A percentile compares a stretch with the other conserved stretches of the same genome.
phyloP scores from a whole-genome alignment of 2,329 filamentous ascomycete species.

The Dactylellina leptospora region DNA sequence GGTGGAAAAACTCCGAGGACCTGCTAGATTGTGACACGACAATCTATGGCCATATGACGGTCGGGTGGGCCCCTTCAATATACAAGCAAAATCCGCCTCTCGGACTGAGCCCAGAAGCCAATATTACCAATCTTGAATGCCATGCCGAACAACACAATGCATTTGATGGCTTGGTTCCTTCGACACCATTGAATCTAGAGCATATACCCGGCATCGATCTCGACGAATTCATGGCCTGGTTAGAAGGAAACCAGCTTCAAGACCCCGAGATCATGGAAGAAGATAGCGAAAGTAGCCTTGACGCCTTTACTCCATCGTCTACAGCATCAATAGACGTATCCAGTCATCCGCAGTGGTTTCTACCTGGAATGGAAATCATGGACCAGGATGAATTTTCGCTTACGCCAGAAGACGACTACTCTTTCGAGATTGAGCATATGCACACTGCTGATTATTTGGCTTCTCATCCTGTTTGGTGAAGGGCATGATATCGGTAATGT shows the following conservation, averaged over 20 bases:
- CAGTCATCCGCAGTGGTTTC: neutral
- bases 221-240: conserved; percentile 4
- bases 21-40: neutral
- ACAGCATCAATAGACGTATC: neutral
- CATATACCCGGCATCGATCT: neutral
- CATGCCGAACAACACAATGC: too few species aligned
- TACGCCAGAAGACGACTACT: too few species aligned
- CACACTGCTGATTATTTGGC: neutral
- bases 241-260: neutral
- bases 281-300: neutral
- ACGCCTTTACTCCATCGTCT: neutral
- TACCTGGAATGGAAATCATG: too few species aligned
- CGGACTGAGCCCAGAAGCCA: too few species aligned
- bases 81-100: neutral
- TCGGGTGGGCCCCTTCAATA: neutral
- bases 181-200: neutral
- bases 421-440: neutral
- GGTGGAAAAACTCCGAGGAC: neutral
- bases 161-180: neutral
- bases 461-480: too few species aligned
- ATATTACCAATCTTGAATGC: too few species aligned
- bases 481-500: neutral
- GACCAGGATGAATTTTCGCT: too few species aligned
- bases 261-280: neutral
- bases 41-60: neutral